These are phyloP conservation scores for Talaromyces sp. DNA, from an alignment of 2,329 filamentous ascomycete genomes.

Conservation along the genomic window DNA sequence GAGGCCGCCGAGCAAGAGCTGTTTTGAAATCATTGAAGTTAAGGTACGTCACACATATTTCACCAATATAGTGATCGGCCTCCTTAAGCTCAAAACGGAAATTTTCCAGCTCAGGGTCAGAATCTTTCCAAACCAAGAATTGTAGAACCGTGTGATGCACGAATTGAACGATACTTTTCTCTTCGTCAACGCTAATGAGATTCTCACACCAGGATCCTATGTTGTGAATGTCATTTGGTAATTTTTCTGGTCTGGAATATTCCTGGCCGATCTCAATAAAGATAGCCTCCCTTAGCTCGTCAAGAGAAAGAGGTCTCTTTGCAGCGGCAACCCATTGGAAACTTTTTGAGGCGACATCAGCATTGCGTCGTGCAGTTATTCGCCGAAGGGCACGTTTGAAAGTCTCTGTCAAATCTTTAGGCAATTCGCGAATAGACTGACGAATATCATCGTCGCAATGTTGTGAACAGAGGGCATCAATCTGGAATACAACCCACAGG, in stretches of 20 bases:
- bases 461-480: no score
- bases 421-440: neutral
- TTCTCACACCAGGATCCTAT: neutral
- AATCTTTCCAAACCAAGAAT: neutral
- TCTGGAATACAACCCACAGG: no score
- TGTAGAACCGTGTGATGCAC: conserved; percentile 3
- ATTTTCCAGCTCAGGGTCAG: no score
- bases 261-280: neutral
- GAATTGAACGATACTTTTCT: neutral
- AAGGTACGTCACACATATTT: no score
- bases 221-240: neutral
- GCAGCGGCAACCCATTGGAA: neutral
- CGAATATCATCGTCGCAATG: conserved; percentile 1
- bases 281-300: neutral
- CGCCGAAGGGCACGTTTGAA: neutral
- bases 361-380: neutral
- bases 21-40: no score
- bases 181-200: conserved; percentile 1
- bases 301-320: neutral
- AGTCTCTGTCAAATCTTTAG: conserved; percentile 1
- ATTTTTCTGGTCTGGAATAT: neutral
- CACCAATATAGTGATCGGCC: no score
- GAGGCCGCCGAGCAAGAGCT: no score
- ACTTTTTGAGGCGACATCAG: no score
- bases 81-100: no score